phyloP scores from a whole-genome alignment of 352 stramenopile genomes.

The Pythium insidiosum region DNA sequence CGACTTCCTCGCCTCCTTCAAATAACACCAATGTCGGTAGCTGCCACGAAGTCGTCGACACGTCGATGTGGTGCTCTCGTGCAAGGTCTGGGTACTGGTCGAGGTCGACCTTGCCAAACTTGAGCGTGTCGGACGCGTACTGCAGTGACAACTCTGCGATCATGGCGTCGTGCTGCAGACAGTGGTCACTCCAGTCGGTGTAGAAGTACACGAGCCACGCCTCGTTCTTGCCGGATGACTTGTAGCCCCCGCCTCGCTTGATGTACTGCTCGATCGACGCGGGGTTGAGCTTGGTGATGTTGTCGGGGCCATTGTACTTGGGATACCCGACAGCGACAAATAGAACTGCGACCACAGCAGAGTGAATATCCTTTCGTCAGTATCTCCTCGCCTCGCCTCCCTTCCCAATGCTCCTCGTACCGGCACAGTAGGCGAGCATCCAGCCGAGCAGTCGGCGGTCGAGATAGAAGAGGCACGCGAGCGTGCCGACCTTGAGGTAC shows the following conservation, averaged over 20 bases:
- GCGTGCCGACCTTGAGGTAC: constrained; percentile 55
- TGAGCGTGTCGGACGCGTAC: constrained; percentile 37
- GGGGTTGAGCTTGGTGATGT: constrained; percentile 35
- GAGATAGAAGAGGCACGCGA: constrained; percentile 59
- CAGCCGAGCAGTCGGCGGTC: constrained; percentile 52
- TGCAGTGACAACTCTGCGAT: constrained; percentile 57
- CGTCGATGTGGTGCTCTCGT: constrained; percentile 44
- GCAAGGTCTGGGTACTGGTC: constrained; percentile 58
- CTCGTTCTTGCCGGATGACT: constrained; percentile 18
- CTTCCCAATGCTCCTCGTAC: too few species aligned
- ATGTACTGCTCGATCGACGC: constrained; percentile 39
- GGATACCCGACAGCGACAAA: constrained; percentile 53
- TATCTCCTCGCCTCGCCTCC: too few species aligned
- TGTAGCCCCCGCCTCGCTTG: constrained; percentile 20
- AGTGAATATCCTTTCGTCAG: too few species aligned
- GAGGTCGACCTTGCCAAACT: constrained; percentile 63
- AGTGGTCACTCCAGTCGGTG: constrained; percentile 67
- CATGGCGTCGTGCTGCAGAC: constrained; percentile 66
- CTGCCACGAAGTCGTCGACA: constrained; percentile 56
- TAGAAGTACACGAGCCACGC: constrained; percentile 73
- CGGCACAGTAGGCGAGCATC: constrained; percentile 48
- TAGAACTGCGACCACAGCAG: too few species aligned
- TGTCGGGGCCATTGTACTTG: constrained; percentile 54
- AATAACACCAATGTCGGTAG: constrained; percentile 73
- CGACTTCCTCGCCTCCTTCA: constrained; percentile 41